phyloP scores from a whole-genome alignment of 73 alveolate genomes.

The Paramecium sonneborni region DNA sequence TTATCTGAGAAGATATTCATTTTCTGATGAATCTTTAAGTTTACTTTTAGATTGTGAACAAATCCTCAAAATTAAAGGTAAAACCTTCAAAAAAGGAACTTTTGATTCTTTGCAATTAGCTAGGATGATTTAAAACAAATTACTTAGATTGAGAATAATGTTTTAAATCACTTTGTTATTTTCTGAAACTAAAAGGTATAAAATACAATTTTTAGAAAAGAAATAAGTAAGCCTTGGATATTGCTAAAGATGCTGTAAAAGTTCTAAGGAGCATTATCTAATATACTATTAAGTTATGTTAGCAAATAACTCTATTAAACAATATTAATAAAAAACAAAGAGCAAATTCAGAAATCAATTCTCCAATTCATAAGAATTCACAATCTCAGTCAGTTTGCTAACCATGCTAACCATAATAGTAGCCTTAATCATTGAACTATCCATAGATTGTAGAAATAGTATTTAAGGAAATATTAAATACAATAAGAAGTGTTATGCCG shows the following conservation, averaged over 20 bases:
- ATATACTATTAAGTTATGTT: slow-evolving; percentile 30
- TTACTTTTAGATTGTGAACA: slow-evolving; percentile 39
- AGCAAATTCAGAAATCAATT: slow-evolving; percentile 27
- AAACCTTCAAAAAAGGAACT: slow-evolving; percentile 20
- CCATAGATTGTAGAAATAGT: slow-evolving; percentile 34
- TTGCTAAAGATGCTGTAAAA: slow-evolving; percentile 23
- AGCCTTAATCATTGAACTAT: background rate
- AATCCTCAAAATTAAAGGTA: slow-evolving; percentile 31
- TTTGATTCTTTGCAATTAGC: background rate
- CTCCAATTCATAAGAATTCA: background rate
- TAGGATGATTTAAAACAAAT: slow-evolving; percentile 10
- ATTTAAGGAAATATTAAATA: background rate
- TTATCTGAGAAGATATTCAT: background rate
- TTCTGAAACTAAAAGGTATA: slow-evolving; percentile 37
- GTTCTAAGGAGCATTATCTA: background rate
- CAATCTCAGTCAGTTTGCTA: background rate
- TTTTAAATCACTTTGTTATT: slow-evolving; percentile 6
- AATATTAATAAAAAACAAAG: slow-evolving; percentile 39
- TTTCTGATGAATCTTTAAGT: background rate
- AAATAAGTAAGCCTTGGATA: slow-evolving; percentile 30
- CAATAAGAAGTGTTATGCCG: slow-evolving; percentile 24
- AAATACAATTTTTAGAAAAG: background rate
- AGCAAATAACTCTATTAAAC: background rate
- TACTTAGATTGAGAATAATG: slow-evolving; percentile 21
- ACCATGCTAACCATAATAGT: background rate